These are phyloP conservation scores for Letharia columbiana DNA, from an alignment of 495 filamentous ascomycete species.

Conservation along the genomic window DNA sequence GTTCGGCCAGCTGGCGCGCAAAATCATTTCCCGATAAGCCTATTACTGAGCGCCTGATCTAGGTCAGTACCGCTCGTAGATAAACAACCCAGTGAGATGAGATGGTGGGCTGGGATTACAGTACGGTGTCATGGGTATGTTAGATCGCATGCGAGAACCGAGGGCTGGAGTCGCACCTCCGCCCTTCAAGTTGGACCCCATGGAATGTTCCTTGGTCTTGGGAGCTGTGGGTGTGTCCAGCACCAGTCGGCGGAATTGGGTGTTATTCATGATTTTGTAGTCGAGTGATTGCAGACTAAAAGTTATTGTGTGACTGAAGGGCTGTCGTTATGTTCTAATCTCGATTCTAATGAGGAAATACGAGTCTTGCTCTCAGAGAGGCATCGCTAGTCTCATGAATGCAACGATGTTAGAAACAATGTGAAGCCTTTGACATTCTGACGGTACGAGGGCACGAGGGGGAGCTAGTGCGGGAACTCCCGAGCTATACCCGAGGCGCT, in stretches of 20 bases:
- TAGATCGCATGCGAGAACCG: constrained; percentile 56
- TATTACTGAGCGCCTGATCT: constrained; percentile 57
- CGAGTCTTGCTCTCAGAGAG: neutral
- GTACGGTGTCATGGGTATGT: constrained; percentile 83
- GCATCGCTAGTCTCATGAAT: neutral
- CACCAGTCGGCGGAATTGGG: constrained; percentile 87
- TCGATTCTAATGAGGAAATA: neutral
- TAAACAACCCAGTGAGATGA: neutral
- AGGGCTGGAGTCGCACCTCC: constrained; percentile 29
- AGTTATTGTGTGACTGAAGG: neutral
- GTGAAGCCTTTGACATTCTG: neutral
- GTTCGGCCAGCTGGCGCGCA: constrained; percentile 74
- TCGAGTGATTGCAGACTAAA: neutral
- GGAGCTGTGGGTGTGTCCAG: constrained; percentile 38
- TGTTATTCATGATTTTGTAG: constrained; percentile 70
- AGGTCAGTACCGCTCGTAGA: constrained; percentile 22
- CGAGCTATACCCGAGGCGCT: neutral
- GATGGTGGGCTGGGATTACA: constrained; percentile 16
- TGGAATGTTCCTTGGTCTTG: constrained; percentile 23
- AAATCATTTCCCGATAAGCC: constrained; percentile 56
- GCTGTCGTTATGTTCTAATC: no score
- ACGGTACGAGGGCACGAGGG: neutral
- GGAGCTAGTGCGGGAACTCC: neutral
- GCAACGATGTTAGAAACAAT: neutral
- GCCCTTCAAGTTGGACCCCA: constrained; percentile 6